These are phyloP conservation scores for Xylariaceae sp. DNA, from an alignment of 2,329 filamentous ascomycete genomes.

Conservation along the genomic window DNA sequence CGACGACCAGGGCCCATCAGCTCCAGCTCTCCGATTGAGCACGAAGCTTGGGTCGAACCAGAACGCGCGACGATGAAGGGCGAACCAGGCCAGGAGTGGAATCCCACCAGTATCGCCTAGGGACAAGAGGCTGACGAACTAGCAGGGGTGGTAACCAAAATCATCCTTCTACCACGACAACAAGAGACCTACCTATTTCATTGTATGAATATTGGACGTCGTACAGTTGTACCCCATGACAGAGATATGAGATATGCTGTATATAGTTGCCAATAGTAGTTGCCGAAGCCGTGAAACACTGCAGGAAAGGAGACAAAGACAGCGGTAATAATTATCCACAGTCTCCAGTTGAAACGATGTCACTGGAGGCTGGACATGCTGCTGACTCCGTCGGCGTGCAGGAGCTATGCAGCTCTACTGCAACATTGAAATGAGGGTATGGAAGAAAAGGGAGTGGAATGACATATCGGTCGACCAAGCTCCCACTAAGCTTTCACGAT, in stretches of 20 bases:
- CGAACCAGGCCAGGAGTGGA: constrained; percentile 16
- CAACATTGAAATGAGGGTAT: constrained; percentile 29
- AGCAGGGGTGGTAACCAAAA: constrained; percentile 7
- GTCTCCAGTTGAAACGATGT: too few species aligned
- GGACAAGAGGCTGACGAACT: constrained; percentile 19
- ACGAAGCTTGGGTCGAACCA: constrained; percentile 14
- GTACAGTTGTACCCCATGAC: too few species aligned
- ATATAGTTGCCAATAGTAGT: constrained; percentile 15
- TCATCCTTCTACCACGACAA: neutral
- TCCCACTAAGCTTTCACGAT: too few species aligned
- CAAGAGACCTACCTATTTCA: too few species aligned
- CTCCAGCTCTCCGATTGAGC: constrained; percentile 14
- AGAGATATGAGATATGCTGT: constrained; percentile 1
- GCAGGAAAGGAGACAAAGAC: too few species aligned
- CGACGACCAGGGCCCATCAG: constrained; percentile 1
- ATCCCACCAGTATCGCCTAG: too few species aligned
- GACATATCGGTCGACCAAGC: too few species aligned
- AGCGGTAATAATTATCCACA: too few species aligned
- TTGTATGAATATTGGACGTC: too few species aligned
- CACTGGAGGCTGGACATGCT: too few species aligned
- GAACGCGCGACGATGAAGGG: neutral
- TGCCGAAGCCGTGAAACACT: too few species aligned
- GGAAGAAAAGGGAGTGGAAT: constrained; percentile 17
- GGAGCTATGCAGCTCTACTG: constrained; percentile 24
- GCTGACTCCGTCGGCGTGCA: constrained; percentile 24